phyloP scores from a whole-genome alignment of 2,329 filamentous ascomycete genomes.

The Scedosporium dehoogii region DNA sequence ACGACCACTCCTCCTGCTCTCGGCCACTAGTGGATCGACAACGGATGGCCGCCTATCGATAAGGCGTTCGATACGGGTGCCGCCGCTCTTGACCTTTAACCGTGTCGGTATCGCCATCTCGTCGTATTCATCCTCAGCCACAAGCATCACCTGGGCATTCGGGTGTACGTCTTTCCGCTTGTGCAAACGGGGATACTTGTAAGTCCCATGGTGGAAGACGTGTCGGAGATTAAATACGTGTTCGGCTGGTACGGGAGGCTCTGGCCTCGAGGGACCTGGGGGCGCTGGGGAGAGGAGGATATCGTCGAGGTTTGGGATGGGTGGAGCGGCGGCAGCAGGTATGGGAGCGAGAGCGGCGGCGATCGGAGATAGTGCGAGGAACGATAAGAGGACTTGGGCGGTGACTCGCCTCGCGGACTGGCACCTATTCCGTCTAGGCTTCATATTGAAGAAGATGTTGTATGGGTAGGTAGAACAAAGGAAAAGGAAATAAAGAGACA shows the following conservation, averaged over 20 bases:
- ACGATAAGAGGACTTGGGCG: constrained; percentile 52
- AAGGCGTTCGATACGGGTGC: constrained; percentile 68
- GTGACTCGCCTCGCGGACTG: constrained; percentile 54
- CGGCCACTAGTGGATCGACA: constrained; percentile 69
- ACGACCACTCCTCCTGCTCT: constrained; percentile 58
- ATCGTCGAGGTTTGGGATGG: constrained; percentile 29
- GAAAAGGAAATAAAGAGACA: background rate
- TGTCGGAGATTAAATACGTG: constrained; percentile 67
- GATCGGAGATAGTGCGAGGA: constrained; percentile 49
- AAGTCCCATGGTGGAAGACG: constrained; percentile 84
- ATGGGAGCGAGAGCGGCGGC: constrained; percentile 20
- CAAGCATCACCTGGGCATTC: constrained; percentile 47
- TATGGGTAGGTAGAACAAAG: constrained; percentile 1
- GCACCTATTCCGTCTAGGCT: constrained; percentile 21
- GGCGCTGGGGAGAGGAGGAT: constrained; percentile 32
- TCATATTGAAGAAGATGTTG: background rate
- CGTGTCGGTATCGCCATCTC: constrained; percentile 36
- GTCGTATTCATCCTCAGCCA: constrained; percentile 46
- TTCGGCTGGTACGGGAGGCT: constrained; percentile 37
- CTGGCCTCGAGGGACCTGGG: constrained; percentile 25
- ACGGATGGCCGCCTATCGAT: constrained; percentile 65
- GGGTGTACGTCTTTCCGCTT: constrained; percentile 60
- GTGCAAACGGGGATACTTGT: constrained; percentile 68
- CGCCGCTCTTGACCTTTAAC: constrained; percentile 53
- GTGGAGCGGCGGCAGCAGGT: constrained; percentile 19